Percentiles rank a stretch among this genome's conserved stretches.
phyloP scores from a whole-genome alignment of 805 yeast species.

The Yarrowia keelungensis region DNA sequence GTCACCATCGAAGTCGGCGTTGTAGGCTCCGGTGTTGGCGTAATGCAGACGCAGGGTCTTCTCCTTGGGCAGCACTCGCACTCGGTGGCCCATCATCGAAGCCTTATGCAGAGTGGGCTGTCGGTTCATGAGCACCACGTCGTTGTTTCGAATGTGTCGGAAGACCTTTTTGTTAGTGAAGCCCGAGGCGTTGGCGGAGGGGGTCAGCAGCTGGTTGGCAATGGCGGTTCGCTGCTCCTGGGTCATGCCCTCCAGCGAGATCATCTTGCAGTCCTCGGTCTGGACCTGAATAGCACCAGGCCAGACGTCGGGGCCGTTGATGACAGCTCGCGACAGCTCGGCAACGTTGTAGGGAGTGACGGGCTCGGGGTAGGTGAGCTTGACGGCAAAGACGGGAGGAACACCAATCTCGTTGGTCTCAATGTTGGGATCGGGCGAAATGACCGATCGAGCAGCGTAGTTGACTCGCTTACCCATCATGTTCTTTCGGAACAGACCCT shows the following conservation, averaged over 20 bases:
- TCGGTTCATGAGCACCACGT: conserved; percentile 97
- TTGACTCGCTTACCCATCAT: conserved; percentile 99
- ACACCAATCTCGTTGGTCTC: conserved; percentile 99
- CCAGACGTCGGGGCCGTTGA: conserved; percentile 97
- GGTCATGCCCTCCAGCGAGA: conserved; percentile 86
- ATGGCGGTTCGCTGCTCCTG: conserved; percentile 92
- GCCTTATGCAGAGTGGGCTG: conserved; percentile 99
- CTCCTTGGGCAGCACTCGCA: conserved; percentile 95
- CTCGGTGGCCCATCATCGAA: conserved; percentile 99
- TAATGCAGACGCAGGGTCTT: conserved; percentile 95
- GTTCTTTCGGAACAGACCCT: conserved; percentile 96
- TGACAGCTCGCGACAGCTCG: conserved; percentile 90
- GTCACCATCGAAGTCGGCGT: conserved; percentile 99
- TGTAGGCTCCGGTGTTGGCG: conserved; percentile 98
- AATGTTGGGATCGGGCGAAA: conserved; percentile 97
- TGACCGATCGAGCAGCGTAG: conserved; percentile 98
- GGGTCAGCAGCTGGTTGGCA: conserved; percentile 93
- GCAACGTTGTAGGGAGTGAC: conserved; percentile 91
- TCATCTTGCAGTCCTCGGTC: conserved; percentile 88
- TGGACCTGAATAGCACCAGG: conserved; percentile 98
- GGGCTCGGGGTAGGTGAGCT: conserved; percentile 97
- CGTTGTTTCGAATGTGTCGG: conserved; percentile 93
- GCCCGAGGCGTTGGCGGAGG: conserved; percentile 59
- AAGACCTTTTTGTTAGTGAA: conserved; percentile 88
- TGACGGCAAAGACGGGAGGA: conserved; percentile 97